These are phyloP conservation scores for Pseudogymnoascus sp. DNA, from an alignment of 2,329 filamentous ascomycete species.

Conservation along the genomic window DNA sequence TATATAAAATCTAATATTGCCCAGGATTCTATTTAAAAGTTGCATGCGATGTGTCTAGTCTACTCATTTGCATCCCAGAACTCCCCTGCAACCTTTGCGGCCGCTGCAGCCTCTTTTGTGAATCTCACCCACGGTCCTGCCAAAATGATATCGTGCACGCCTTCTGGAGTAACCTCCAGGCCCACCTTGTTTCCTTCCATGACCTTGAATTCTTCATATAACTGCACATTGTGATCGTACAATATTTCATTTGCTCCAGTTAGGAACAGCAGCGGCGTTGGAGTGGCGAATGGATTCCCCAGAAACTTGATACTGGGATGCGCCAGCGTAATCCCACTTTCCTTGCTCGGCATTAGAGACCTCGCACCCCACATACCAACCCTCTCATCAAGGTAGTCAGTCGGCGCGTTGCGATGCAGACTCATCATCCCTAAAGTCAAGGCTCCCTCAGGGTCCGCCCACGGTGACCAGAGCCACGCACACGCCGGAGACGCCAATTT, in stretches of 20 bases:
- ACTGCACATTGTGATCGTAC: slow-evolving; percentile 32
- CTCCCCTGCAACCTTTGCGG: slow-evolving; percentile 13
- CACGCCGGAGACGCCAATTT: slow-evolving; percentile 30
- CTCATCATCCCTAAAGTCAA: slow-evolving; percentile 21
- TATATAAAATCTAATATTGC: not conserved
- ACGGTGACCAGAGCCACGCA: slow-evolving; percentile 36
- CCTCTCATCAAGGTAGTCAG: slow-evolving; percentile 34
- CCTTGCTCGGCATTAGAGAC: slow-evolving; percentile 26
- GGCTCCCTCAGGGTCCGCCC: slow-evolving; percentile 31
- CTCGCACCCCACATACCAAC: slow-evolving; percentile 37
- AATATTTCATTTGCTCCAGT: slow-evolving; percentile 35
- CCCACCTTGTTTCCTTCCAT: slow-evolving; percentile 34
- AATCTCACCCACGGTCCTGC: slow-evolving; percentile 36
- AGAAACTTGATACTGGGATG: slow-evolving; percentile 34
- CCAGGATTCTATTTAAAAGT: not conserved
- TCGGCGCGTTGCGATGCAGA: slow-evolving; percentile 19
- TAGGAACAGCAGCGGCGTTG: slow-evolving; percentile 35
- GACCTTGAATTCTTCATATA: slow-evolving; percentile 31
- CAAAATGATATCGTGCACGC: slow-evolving; percentile 39
- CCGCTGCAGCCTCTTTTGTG: slow-evolving; percentile 28
- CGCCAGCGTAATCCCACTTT: slow-evolving; percentile 19
- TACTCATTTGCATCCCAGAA: slow-evolving; percentile 4
- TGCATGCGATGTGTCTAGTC: not conserved
- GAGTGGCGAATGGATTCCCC: slow-evolving; percentile 32
- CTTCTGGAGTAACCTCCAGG: slow-evolving; percentile 33